Percentiles rank a stretch among this genome's conserved stretches.
Evolutionary conservation across 495 filamentous ascomycete genomes (phyloP).

Genomic region (Diplogelasinospora grovesii): DNA sequence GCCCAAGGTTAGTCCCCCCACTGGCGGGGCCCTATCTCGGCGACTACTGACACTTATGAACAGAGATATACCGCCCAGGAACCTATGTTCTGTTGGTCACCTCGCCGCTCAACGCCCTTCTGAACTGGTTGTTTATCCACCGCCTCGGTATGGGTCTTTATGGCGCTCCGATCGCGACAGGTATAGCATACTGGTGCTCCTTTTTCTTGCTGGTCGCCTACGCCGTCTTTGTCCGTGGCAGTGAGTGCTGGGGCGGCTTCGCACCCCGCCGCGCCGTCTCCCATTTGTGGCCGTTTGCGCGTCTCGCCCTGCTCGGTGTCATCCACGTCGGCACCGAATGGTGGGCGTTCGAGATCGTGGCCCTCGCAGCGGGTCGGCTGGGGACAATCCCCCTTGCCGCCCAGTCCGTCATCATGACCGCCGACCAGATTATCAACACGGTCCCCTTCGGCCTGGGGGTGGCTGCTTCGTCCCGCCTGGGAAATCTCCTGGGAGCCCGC

Average conservation of each 20-base stretch:
- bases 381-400: constrained; percentile 80
- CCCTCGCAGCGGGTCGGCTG: constrained; percentile 74
- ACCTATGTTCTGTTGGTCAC: constrained; percentile 83
- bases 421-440: constrained; percentile 87
- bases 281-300: constrained; percentile 66
- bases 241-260: constrained; percentile 81
- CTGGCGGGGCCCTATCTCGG: not conserved
- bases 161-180: constrained; percentile 77
- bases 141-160: constrained; percentile 62
- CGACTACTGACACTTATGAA: not conserved
- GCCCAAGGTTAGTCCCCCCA: constrained; percentile 58
- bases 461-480: constrained; percentile 71
- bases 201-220: constrained; percentile 76
- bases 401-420: constrained; percentile 91
- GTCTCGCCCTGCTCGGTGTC: constrained; percentile 69
- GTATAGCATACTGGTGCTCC: constrained; percentile 80
- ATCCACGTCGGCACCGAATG: constrained; percentile 92
- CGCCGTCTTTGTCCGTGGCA: constrained; percentile 63
- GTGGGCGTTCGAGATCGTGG: constrained; percentile 98
- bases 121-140: constrained; percentile 81
- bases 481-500: constrained; percentile 72
- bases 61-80: constrained; percentile 79
- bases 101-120: constrained; percentile 65
- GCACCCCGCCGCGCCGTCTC: constrained; percentile 50
- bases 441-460: constrained; percentile 89